These are phyloP conservation scores for Zygotorulaspora mrakii DNA, from an alignment of 1,139 yeast genomes.

Conservation along the genomic window DNA sequence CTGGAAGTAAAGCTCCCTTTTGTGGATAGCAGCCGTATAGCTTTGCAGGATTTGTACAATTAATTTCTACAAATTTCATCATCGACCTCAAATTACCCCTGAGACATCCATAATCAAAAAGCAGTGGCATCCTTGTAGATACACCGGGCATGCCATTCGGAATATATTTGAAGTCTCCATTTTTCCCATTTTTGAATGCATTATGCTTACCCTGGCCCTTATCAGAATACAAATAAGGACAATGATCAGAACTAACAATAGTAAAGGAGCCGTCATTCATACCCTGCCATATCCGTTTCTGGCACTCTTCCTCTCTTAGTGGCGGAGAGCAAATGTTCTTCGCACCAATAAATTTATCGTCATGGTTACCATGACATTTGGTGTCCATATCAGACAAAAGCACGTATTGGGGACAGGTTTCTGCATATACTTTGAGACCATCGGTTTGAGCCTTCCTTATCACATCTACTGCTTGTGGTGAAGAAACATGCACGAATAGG, in stretches of 20 bases:
- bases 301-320: constrained; percentile 41
- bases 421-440: constrained; percentile 43
- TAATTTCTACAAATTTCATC: constrained; percentile 42
- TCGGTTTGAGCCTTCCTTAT: constrained; percentile 44
- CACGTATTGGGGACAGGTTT: constrained; percentile 50
- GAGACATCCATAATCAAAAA: constrained; percentile 44
- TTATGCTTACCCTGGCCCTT: constrained; percentile 17
- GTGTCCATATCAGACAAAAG: constrained; percentile 40
- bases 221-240: constrained; percentile 44
- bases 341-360: constrained; percentile 35
- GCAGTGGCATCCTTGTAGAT: constrained; percentile 45
- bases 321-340: constrained; percentile 51
- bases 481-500: constrained; percentile 47
- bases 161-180: constrained; percentile 39
- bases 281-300: constrained; percentile 44
- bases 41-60: constrained; percentile 45
- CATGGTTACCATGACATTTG: constrained; percentile 35
- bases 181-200: constrained; percentile 14
- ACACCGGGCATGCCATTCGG: constrained; percentile 48
- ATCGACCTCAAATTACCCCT: constrained; percentile 42
- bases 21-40: constrained; percentile 41
- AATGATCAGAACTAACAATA: constrained; percentile 46
- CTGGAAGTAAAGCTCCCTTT: constrained; percentile 39
- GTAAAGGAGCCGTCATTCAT: constrained; percentile 48
- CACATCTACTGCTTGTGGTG: constrained; percentile 42